Evolutionary conservation across 345 rosid genomes (phyloP).

Genomic region (Kernera saxatilis): DNA sequence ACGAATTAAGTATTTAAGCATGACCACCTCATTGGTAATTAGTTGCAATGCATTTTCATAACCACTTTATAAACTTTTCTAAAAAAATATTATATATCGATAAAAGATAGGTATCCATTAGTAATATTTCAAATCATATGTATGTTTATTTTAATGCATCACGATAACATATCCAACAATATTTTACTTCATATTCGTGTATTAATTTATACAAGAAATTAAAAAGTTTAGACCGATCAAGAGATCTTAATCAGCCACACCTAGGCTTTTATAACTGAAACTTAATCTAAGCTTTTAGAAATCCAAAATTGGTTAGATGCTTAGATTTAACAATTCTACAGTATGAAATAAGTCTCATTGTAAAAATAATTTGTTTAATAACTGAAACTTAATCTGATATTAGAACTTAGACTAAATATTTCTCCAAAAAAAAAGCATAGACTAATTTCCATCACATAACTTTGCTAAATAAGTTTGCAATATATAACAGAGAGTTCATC

Average conservation of each 20-base stretch:
- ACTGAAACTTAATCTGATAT: not conserved
- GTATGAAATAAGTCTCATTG: not conserved
- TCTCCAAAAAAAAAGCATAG: not conserved
- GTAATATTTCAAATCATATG: not conserved
- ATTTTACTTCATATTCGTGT: slow-evolving; percentile 1
- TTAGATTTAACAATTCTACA: not conserved
- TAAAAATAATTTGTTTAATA: not conserved
- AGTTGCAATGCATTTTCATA: not conserved
- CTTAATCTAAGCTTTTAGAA: not conserved
- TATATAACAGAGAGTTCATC: not conserved
- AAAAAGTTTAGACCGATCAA: not conserved
- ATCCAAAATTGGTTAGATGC: not conserved
- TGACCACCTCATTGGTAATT: slow-evolving; percentile 7
- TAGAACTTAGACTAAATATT: not conserved
- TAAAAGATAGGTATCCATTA: not conserved
- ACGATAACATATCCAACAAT: slow-evolving; percentile 12
- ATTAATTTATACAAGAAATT: not conserved
- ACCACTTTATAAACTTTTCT: slow-evolving; percentile 1
- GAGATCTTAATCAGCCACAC: not conserved
- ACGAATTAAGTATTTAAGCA: slow-evolving; percentile 4
- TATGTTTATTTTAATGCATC: not conserved
- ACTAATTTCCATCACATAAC: not conserved
- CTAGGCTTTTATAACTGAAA: no score
- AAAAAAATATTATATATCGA: not conserved
- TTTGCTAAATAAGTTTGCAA: not conserved